Evolutionary conservation across 352 stramenopile species (phyloP), one percentile per base, ranked within the genome.

Genomic region (Globisporangium paddicum): DNA sequence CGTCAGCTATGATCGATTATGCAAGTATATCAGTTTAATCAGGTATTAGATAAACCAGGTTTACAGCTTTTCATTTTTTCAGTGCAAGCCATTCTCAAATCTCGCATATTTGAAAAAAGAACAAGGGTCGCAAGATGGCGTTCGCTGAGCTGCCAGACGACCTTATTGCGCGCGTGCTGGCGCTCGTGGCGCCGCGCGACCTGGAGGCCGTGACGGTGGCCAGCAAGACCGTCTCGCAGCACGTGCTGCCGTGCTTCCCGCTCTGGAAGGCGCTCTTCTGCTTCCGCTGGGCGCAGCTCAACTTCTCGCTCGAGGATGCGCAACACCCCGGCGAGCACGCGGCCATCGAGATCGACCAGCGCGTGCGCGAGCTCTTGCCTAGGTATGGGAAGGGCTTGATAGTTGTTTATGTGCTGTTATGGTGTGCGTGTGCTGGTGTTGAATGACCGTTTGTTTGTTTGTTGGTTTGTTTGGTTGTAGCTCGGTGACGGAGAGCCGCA

Each of bases 181-280:
- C 58, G 55, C 82, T 73, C 61, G 28, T 69, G 19, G 37, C 64
- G 30, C 53, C 81, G 19, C 71, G 77, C 8, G 81, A 89, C 56
- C 62, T 91, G 3, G 81, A 91, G 51, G 71, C 75, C 9, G 9
- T 72, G 41, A 80, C 82, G 18, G 75, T 87, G 3, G 77, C 79
- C 28, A 82, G 70, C 32, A 64, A 64, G 37, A 37, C 64, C 19
- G 66, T 91, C 26, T 69, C 71, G 56, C 52, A 55, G 1, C 46
- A 79, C 18, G 77, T 89, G 35, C 25, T 91, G 16, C 73, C 72
- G 38, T 49, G 42, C n/a, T 89, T 83, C 34, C 69, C 79, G 13
- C 66, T 91, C 59, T 91, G 82, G 82, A 80, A 73, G 50, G 49
- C 63, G 49, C 69, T 89, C 26, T 91, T 91, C 50, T 68, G 62